phyloP scores from a whole-genome alignment of 495 filamentous ascomycete species.

The Penicillium soppii region DNA sequence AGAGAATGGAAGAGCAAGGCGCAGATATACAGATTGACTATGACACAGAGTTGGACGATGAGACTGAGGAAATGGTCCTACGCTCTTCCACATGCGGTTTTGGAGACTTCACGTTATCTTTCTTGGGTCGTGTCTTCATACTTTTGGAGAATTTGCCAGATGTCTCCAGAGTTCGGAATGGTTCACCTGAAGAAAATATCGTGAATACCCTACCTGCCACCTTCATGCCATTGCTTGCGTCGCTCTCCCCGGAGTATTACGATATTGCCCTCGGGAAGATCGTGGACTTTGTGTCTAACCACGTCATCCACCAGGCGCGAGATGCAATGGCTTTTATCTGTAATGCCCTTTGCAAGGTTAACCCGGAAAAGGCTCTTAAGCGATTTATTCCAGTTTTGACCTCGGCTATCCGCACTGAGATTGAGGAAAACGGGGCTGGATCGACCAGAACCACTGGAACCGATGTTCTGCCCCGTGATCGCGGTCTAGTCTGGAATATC shows the following conservation, averaged over 20 bases:
- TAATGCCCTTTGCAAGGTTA: slow-evolving; percentile 91
- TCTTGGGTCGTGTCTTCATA: slow-evolving; percentile 92
- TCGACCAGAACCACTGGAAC: slow-evolving; percentile 90
- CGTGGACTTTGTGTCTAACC: slow-evolving; percentile 85
- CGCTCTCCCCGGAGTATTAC: slow-evolving; percentile 89
- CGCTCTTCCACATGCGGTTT: slow-evolving; percentile 96
- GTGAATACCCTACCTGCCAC: slow-evolving; percentile 94
- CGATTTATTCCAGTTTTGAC: slow-evolving; percentile 86
- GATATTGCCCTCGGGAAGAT: slow-evolving; percentile 90
- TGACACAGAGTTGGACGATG: slow-evolving; percentile 73
- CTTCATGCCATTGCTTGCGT: slow-evolving; percentile 85
- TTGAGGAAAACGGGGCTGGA: slow-evolving; percentile 95
- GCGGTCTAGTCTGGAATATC: slow-evolving; percentile 93
- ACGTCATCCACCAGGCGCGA: slow-evolving; percentile 95
- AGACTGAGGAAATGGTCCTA: slow-evolving; percentile 84
- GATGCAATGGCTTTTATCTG: slow-evolving; percentile 99
- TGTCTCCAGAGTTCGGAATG: slow-evolving; percentile 77
- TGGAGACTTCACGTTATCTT: slow-evolving; percentile 83
- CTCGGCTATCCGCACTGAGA: slow-evolving; percentile 90
- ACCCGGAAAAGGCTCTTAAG: slow-evolving; percentile 87
- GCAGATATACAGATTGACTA: slow-evolving; percentile 84
- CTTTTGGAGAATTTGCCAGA: slow-evolving; percentile 94
- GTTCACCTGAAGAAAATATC: slow-evolving; percentile 93
- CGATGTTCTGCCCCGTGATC: slow-evolving; percentile 88
- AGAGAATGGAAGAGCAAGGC: slow-evolving; percentile 86